Base-by-base conservation (phyloP, 225 moss, liverwort and hornwort genomes). In the Straminergon stramineum region DNA sequence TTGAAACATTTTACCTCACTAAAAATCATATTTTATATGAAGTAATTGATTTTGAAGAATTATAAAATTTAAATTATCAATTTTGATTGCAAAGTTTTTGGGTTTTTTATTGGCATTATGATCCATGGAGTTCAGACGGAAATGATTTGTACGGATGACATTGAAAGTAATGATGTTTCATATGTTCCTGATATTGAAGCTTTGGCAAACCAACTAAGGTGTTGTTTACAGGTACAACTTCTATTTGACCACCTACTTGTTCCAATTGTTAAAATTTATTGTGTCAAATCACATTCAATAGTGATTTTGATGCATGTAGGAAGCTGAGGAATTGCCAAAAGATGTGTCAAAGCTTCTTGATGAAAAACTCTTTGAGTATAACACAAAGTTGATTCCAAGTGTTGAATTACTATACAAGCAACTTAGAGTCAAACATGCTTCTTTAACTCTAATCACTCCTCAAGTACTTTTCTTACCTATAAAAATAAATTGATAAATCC, bases 281-380 rank as follows among this genome's bases (percentile, higher is more conserved):
- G 17, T 66, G 1, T 58, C 7, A 61, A 69, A 48, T 52, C 39
- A 24, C 32, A 80, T 69, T 56, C 18, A 79, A 32, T 81, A 57
- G 14, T 7, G 7, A 34, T 34, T 52, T 3, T 53, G 4, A 20
- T 84, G 5, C 37, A 10, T 51, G 28, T 61, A 98, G 95, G 97
- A 99, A 91, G 90, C 90, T 37, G 95, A 99, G 53, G 99, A 97
- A 37, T 65, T 97, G 79, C 99, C 99, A 17, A 99, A 96, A 85
- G 96, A 97, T 81, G 91, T 92, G 45, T 95, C 97, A n/a, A 97
- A 94, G 83, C 91, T 99, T 75, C 63, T 95, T 7, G 97, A 99
- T 92, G 96, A 99, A 53, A 92, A 92, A 71, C 94, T 96, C 24
- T 99, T 97, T 81, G 91, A 93, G 39, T 97, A 97, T 88, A 94